Evolutionary conservation across 805 yeast genomes (phyloP), one percentile per base, ranked within the genome.

Genomic region (Cyberlindnera bimundalis): DNA sequence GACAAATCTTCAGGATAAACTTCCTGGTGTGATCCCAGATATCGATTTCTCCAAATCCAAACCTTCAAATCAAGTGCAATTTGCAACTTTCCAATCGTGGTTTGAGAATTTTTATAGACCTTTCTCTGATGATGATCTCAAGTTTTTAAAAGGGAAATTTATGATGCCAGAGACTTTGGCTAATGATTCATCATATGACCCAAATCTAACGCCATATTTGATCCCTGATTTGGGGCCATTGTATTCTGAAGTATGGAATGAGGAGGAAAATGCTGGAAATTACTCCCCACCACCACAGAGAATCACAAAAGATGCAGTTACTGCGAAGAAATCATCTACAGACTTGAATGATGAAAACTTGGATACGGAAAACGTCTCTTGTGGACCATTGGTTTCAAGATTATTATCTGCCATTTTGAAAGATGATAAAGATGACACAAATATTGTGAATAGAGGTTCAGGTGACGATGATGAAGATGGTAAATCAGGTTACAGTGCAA

Each of bases 371-470:
- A 79, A 76, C 17, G 68, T 91, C 1, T 82, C 95, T 1, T 83
- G 96, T 59, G 99, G 99, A 1, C 98, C 99, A 1, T 69, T 91
- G 26, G 82, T 95, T 0, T 81, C 90, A 18, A 73, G 99, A 43
- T 67, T 91, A 33, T 60, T 91, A 38, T 77, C 96, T 5, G 98
- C 97, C 0, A 70, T 91, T 10, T 65, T 89, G 40, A 71, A 75
- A 48, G 74, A 74, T 30, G 58, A 51, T 20, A 44, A 33, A 14
- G 40, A 25, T 6, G 47, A 43, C 3, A 40, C 38, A 2, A 51
- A 49, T 13, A 46, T 44, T 5, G 55, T 46, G 2, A 45, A 39
- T 20, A 61, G 57, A 16, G 64, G 56, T n/a, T 10, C 24, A 5
- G 23, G 7, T 7, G 54, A 44, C 21, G 52, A 47, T n/a, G 58